Evolutionary conservation across 2,329 filamentous ascomycete genomes (phyloP).

Genomic region (Paracamarosporium sp.): DNA sequence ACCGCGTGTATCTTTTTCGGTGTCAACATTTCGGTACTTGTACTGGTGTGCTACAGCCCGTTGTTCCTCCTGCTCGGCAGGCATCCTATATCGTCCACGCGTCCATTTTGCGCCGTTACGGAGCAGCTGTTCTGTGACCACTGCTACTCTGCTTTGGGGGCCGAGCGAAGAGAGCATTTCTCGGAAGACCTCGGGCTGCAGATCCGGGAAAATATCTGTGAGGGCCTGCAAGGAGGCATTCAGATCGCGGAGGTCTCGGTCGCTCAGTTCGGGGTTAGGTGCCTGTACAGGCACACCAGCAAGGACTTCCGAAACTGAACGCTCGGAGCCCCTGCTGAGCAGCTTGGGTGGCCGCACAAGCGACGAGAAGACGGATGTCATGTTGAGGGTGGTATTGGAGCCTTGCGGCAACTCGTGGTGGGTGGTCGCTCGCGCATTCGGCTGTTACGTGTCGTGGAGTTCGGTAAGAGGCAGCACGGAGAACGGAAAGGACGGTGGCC

Average conservation of each 20-base stretch:
- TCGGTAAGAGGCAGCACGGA: background rate
- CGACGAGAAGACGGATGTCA: conserved; percentile 46
- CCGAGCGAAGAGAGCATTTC: conserved; percentile 80
- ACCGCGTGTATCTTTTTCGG: conserved; percentile 39
- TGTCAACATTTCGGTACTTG: conserved; percentile 39
- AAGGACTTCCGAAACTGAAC: conserved; percentile 9
- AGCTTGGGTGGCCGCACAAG: conserved; percentile 37
- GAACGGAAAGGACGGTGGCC: background rate
- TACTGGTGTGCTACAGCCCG: conserved; percentile 36
- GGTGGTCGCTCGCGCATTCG: conserved; percentile 6
- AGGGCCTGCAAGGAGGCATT: conserved; percentile 74
- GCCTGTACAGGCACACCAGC: background rate
- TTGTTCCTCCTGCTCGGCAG: conserved; percentile 43
- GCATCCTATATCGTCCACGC: conserved; percentile 65
- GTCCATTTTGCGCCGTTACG: conserved; percentile 75
- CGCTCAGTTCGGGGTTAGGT: conserved; percentile 47
- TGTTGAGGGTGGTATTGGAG: conserved; percentile 13
- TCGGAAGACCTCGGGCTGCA: conserved; percentile 82
- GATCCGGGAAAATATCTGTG: conserved; percentile 76
- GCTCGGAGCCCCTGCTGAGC: conserved; percentile 22
- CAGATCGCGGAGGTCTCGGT: conserved; percentile 70
- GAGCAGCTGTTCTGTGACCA: conserved; percentile 78
- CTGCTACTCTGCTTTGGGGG: conserved; percentile 75
- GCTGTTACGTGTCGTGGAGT: background rate
- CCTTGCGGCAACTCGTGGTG: conserved; percentile 3